Base-by-base conservation (phyloP, 2,329 filamentous ascomycete genomes). In the Didymosphaeria variabile region DNA sequence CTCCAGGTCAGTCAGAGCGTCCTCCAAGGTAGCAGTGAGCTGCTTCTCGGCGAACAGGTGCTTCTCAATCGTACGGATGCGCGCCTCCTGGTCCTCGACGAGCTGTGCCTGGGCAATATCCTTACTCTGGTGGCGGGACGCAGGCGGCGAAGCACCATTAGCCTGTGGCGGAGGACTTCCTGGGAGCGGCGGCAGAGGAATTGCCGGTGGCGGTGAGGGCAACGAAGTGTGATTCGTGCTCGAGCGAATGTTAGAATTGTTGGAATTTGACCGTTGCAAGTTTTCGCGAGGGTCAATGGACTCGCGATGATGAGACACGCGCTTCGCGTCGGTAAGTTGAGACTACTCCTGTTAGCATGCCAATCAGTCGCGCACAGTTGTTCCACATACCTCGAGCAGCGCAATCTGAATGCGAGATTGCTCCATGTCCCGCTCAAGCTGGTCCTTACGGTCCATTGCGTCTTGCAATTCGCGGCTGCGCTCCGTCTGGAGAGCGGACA, bases 21-120 rank as follows among this genome's bases (percentile, higher is more conserved):
- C 94, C 79, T 99, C 95, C 42, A 99, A 86, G 2, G 94, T 98
- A 51, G 92, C 90, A 0, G 94, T 99, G 61, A 99, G 89, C 78
- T 98, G 94, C 77, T 97, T 97, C 84, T 99, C 95, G 3, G 95
- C 95, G 67, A 91, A 91, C 26, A 99, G 86, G 75, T 98, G 93
- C 83, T 97, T 98, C 84, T 99, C 94, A 65, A 99, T 97, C 7
- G 93, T 96, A 62, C 91, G 90, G 75, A 99, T 96, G 65, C 94
- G 93, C 46, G 92, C 91, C 77, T 99, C 95, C 77, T 97, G 94
- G 71, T 99, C 95, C 73, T 98, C 94, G 62, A 94, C 88, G 67
- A 97, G 86, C 72, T 97, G 94, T 53, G 90, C 87, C 61, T 90
- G 86, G 55, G 90, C 84, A 59, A 88, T 86, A 72, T 97, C 93